Evolutionary conservation across 176 grass and related monocot species (phyloP), one percentile per base, ranked within the genome.

Genomic region (Phragmites australis): DNA sequence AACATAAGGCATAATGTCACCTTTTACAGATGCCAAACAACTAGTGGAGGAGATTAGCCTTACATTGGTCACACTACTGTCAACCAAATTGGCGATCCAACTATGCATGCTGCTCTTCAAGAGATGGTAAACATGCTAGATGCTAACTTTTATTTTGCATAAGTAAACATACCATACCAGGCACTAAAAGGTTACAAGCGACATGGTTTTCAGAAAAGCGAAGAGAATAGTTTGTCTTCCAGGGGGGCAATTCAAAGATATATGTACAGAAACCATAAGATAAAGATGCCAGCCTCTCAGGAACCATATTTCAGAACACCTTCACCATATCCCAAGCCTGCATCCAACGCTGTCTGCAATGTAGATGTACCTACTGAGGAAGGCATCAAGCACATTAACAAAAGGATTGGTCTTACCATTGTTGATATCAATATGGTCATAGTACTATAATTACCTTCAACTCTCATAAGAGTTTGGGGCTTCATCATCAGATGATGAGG

Each of bases 251-350:
- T 57, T 71, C 54, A 53, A 69, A 83, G 31, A 57, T 89, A 57
- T 89, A 89, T 86, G 80, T 89, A 89, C 88, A 89, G 41, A 56
- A 50, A 77, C 55, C 50, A 89, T 22, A 18, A 64, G 42, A 66
- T 82, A 65, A 89, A 82, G 82, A 78, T 53, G 10, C 18, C 49
- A 56, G 65, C 31, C 49, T 72, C 68, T 50, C 17, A 58, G 41
- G 50, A 86, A 40, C 59, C 49, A 56, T 57, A 68, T 77, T 76
- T 77, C 57, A 21, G 30, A 64, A 85, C 88, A 73, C 29, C 72
- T 65, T 58, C 10, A 43, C n/a, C 48, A 37, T 44, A 76, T 66
- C 44, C 78, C 65, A 82, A 52, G 14, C 40, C 40, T 66, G 75
- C 30, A 21, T 23, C 55, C 54, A 18, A 29, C 5, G 30, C 30